Conservation (phyloP, 768 basidiomycete species). For the Pleurotus djamor region DNA sequence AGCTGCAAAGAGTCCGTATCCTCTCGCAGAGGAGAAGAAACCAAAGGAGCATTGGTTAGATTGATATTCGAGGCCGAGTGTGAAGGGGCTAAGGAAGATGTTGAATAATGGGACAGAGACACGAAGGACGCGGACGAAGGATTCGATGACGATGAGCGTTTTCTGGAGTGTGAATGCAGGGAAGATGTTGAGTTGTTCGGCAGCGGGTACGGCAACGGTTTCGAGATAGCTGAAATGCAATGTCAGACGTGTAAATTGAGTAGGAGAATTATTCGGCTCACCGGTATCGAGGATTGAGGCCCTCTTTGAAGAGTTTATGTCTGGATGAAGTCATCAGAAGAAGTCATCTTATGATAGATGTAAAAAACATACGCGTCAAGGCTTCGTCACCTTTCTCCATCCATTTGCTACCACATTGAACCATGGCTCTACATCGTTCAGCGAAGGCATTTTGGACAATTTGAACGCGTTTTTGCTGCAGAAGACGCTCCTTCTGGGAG, state of each 20-base stretch:
- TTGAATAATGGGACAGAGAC: constrained; percentile 3
- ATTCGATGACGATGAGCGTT: too few species aligned
- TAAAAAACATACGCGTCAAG: constrained; percentile 17
- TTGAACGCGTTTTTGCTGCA: constrained; percentile 48
- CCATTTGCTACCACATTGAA: constrained; percentile 71
- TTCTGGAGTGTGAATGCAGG: neutral
- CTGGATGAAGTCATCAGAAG: too few species aligned
- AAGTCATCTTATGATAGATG: too few species aligned
- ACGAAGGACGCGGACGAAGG: neutral
- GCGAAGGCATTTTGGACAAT: constrained; percentile 63
- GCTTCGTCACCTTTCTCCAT: constrained; percentile 64
- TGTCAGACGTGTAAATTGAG: neutral
- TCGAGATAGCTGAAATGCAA: constrained; percentile 6
- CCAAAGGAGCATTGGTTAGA: constrained; percentile 10
- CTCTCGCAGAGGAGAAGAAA: neutral
- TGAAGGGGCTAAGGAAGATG: constrained; percentile 68
- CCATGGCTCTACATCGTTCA: constrained; percentile 59
- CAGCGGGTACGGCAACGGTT: constrained; percentile 24
- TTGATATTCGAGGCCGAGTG: constrained; percentile 71
- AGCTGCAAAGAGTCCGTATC: neutral
- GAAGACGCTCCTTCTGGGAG: constrained; percentile 64
- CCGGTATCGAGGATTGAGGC: neutral
- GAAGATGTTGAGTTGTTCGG: constrained; percentile 38
- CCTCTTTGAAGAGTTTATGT: neutral
- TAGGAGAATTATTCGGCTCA: neutral